These are phyloP conservation scores for Aureobasidium sp. DNA, from an alignment of 2,329 filamentous ascomycete genomes.

Conservation along the genomic window DNA sequence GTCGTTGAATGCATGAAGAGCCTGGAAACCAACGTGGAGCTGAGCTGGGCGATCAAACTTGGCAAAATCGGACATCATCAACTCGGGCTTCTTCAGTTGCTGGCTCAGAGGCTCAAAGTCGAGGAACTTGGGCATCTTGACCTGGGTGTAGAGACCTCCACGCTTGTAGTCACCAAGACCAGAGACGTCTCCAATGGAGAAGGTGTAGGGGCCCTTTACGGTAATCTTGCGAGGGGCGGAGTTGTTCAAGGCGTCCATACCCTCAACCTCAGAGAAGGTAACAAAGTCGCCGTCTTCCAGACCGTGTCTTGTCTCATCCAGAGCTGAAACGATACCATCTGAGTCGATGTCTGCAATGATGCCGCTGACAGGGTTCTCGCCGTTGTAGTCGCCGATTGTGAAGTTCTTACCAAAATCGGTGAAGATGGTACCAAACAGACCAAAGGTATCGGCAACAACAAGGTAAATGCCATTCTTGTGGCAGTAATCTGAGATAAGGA, in stretches of 20 bases:
- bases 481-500: slow-evolving; percentile 83
- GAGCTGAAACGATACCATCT: slow-evolving; percentile 80
- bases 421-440: slow-evolving; percentile 91
- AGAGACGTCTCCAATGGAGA: slow-evolving; percentile 90
- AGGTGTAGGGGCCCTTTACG: slow-evolving; percentile 91
- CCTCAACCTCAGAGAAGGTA: slow-evolving; percentile 86
- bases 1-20: slow-evolving; percentile 77
- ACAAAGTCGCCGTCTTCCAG: slow-evolving; percentile 95
- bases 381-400: slow-evolving; percentile 79
- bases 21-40: slow-evolving; percentile 86
- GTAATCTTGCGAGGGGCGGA: slow-evolving; percentile 80
- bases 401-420: slow-evolving; percentile 97
- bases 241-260: slow-evolving; percentile 81
- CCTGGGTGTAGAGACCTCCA: slow-evolving; percentile 86
- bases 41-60: slow-evolving; percentile 95
- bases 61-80: slow-evolving; percentile 89
- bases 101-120: slow-evolving; percentile 76
- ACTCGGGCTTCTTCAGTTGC: slow-evolving; percentile 77
- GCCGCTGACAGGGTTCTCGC: slow-evolving; percentile 77
- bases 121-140: slow-evolving; percentile 95
- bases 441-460: slow-evolving; percentile 80
- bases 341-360: slow-evolving; percentile 88
- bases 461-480: slow-evolving; percentile 90
- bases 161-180: slow-evolving; percentile 78
- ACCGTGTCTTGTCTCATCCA: slow-evolving; percentile 92